Evolutionary conservation across 495 filamentous ascomycete genomes (phyloP), one percentile per base, ranked within the genome.

Genomic region (Stereocaulon alpinum): DNA sequence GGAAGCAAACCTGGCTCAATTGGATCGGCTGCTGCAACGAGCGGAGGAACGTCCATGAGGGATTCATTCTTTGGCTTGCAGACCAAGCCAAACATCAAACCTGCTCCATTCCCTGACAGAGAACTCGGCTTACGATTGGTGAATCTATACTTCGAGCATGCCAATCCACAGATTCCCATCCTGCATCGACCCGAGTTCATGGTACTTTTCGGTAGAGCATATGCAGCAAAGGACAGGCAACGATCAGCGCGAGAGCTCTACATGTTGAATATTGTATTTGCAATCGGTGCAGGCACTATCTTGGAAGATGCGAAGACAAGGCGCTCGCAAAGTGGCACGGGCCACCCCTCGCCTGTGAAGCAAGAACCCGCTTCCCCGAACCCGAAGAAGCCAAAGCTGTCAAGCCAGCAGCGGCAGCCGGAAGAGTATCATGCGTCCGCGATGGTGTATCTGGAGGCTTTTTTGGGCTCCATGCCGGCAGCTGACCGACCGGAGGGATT

Each of bases 341-440:
- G 66, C 71, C 20, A 57, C 57, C 61, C 71, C 9, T 70, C 72
- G 37, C 72, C 70, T 17, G 67, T 68, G 63, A 66, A 75, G 71
- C 47, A 67, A 54, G 71, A 71, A 30, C 67, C 70, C 2, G 55
- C 70, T 20, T 67, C 70, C 45, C 73, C 77, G 12, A 74, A 68
- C 15, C 71, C 75, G 18, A 84, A 83, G 61, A 77, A 75, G 62
- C 72, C 72, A 32, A 73, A 73, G 57, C 61, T 81, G 6, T 76
- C 80, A n/a, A 76, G 69, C 49, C 76, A 83, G 67, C 89, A 95
- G 68, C 81, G 82, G 61, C 90, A 92, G 67, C 88, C 92, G 3
- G 92, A 97, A 71, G 89, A 95, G 69, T 97, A 97, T 69, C 92
- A 97, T 71, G 91, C 92, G 6, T 89, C 89, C 54, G 92, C 92